Conservation (phyloP, 345 rosid species). For the Excoecaria cochinchinensis region DNA sequence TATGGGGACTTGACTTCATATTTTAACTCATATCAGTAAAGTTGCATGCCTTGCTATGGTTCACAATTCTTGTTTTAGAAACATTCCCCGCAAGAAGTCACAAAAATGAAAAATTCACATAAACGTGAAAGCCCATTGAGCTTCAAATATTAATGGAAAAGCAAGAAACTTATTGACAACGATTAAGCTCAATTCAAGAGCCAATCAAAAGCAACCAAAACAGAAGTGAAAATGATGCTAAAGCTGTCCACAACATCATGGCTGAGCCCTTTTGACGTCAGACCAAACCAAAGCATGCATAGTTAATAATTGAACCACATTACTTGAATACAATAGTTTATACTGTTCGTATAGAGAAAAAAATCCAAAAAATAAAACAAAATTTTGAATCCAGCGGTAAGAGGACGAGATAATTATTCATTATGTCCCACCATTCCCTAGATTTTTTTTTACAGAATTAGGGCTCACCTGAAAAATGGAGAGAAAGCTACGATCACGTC, state of each 20-base stretch:
- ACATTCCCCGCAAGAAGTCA: background rate
- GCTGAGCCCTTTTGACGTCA: background rate
- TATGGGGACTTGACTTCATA: too few species aligned
- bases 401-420: background rate
- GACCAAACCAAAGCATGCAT: too few species aligned
- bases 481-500: too few species aligned
- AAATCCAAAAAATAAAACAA: background rate
- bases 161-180: conserved; percentile 15
- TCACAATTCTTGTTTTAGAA: background rate
- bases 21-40: too few species aligned
- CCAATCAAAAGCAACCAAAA: background rate
- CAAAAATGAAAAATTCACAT: background rate
- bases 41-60: too few species aligned
- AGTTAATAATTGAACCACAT: too few species aligned
- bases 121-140: background rate
- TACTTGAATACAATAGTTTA: too few species aligned
- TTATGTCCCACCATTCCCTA: background rate
- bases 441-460: background rate
- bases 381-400: background rate
- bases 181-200: conserved; percentile 9
- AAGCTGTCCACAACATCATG: background rate
- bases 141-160: background rate
- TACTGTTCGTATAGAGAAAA: background rate
- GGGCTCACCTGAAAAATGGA: too few species aligned
- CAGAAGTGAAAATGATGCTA: background rate